Evolutionary conservation across 352 stramenopile species (phyloP).

Genomic region (Phytophthora niederhauseri): DNA sequence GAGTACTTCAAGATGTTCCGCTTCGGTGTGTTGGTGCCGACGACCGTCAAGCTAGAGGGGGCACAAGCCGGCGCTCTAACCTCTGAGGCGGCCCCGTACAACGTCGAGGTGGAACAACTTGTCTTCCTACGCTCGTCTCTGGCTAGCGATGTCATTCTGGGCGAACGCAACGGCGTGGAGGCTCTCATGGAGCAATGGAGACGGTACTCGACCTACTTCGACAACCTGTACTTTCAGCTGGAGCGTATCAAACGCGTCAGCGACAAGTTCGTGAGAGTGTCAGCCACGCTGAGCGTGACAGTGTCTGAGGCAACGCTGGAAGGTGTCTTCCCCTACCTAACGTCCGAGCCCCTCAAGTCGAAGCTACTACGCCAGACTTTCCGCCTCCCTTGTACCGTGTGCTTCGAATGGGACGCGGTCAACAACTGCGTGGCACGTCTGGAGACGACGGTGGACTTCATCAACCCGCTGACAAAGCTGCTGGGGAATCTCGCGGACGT

Average conservation of each 20-base stretch:
- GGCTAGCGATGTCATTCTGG: too few relatives aligned
- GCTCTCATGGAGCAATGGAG: too few relatives aligned
- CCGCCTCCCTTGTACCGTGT: constrained; percentile 8
- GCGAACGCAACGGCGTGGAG: too few relatives aligned
- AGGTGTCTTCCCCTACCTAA: too few relatives aligned
- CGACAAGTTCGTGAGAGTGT: too few relatives aligned
- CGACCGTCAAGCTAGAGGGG: not conserved
- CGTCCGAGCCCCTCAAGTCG: not conserved
- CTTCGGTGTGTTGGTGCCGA: not conserved
- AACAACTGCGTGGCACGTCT: constrained; percentile 3
- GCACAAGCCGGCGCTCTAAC: not conserved
- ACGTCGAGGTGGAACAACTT: too few relatives aligned
- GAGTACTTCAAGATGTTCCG: not conserved
- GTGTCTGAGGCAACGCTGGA: too few relatives aligned
- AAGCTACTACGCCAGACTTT: constrained; percentile 18
- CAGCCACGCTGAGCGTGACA: too few relatives aligned
- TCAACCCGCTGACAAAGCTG: constrained; percentile 7
- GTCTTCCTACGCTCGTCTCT: too few relatives aligned
- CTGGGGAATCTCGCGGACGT: constrained; percentile 9
- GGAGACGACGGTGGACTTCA: constrained; percentile 15
- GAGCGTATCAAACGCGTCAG: too few relatives aligned
- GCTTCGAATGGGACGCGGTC: constrained; percentile 23
- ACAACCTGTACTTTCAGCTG: too few relatives aligned
- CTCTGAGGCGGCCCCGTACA: not conserved
- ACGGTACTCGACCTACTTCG: too few relatives aligned